These are phyloP conservation scores for Tricholoma terreum DNA, from an alignment of 768 basidiomycete genomes.

Conservation along the genomic window DNA sequence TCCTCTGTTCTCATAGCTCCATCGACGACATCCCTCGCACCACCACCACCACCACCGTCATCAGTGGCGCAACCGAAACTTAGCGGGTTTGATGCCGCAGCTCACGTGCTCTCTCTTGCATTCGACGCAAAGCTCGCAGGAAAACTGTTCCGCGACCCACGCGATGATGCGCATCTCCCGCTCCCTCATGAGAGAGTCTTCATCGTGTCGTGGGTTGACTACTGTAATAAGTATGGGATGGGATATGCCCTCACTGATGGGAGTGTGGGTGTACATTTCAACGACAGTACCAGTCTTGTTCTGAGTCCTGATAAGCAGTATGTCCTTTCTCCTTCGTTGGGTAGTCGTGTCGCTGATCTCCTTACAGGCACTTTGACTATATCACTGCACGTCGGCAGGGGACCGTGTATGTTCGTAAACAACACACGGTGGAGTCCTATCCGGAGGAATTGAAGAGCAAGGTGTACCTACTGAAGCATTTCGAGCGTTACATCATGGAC, in stretches of 20 bases:
- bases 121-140: conserved; percentile 68
- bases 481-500: conserved; percentile 93
- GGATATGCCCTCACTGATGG: conserved; percentile 97
- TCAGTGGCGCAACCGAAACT: conserved; percentile 17
- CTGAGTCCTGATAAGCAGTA: conserved; percentile 86
- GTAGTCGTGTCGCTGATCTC: background rate
- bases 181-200: conserved; percentile 76
- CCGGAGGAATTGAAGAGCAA: conserved; percentile 87
- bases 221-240: conserved; percentile 99
- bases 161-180: conserved; percentile 41
- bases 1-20: conserved; percentile 3
- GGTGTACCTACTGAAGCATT: conserved; percentile 89
- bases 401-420: conserved; percentile 68
- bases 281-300: conserved; percentile 87
- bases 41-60: conserved; percentile 17
- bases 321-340: conserved; percentile 28
- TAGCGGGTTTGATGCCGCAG: conserved; percentile 68
- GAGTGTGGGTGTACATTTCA: conserved; percentile 93
- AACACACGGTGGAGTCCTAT: conserved; percentile 63
- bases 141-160: conserved; percentile 64
- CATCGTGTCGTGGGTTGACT: conserved; percentile 98
- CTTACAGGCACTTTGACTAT: conserved; percentile 81
- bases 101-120: conserved; percentile 47
- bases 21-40: conserved; percentile 9
- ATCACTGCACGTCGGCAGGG: conserved; percentile 68